Base-by-base conservation (phyloP, 2,329 filamentous ascomycete genomes). In the Pseudonectria foliicola region DNA sequence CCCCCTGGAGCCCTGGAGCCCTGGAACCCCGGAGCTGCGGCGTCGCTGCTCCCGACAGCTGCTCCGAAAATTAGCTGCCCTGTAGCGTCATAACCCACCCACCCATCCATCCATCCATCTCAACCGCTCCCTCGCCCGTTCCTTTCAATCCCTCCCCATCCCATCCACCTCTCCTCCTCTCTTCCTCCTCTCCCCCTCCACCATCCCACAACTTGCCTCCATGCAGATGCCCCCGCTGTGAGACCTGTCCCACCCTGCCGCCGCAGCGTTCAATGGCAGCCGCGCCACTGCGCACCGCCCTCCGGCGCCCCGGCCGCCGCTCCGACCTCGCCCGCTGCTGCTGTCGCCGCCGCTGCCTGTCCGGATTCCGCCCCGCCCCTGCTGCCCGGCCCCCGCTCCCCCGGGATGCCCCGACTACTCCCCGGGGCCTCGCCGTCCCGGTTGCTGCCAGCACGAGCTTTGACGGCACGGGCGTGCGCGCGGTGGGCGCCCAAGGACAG, bases 231-330 rank as follows among this genome's bases (percentile, higher is more conserved):
- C 8, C n/a, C 29, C 43, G 29, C 33, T 46, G 40, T 45, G 48
- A 43, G 49, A 45, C 52, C 49, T 49, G 40, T 43, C 35, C n/a
- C n/a, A n/a, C n/a, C n/a, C n/a, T n/a, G n/a, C n/a, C n/a, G n/a
- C n/a, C n/a, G n/a, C n/a, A n/a, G n/a, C n/a, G n/a, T n/a, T n/a
- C 54, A 54, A 62, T 62, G 59, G 55, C 18, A 21, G 18, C 59
- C 42, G 49, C 53, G 54, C 49, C 53, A 31, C 41, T 59, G 42
- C 56, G 54, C 46, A 50, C 44, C 38, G 39, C 44, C 36, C 31
- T 53, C 29, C 45, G 45, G 46, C 44, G 51, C 35, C 44, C 43
- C 33, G 45, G 43, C 43, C 49, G 49, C 30, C 24, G 18, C 18
- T 8, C 18, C 18, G 18, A 8, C 18, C 38, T 40, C 34, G 34